Percentiles rank a stretch among this genome's conserved stretches.
These are phyloP conservation scores for Thalia dealbata DNA, from an alignment of 176 grass and related monocot genomes.

Conservation along the genomic window DNA sequence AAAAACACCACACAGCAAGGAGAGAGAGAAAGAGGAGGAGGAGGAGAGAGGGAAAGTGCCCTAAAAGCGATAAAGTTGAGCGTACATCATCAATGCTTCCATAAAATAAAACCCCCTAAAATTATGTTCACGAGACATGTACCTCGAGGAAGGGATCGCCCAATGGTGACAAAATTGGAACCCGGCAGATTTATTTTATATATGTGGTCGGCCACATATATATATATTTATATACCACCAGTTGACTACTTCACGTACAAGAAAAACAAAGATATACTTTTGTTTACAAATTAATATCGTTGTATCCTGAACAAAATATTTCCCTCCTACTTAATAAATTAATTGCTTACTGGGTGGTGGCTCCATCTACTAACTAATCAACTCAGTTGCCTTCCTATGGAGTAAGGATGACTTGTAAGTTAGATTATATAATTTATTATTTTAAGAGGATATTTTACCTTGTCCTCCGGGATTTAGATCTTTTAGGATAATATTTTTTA, in stretches of 20 bases:
- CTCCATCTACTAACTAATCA: no score
- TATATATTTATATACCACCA: no score
- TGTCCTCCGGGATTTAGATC: neutral
- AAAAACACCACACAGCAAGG: no score
- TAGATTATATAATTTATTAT: neutral
- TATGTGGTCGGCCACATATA: neutral
- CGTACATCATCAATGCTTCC: neutral
- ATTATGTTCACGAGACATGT: neutral
- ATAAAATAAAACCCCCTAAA: neutral
- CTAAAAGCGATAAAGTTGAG: neutral
- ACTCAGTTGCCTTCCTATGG: neutral
- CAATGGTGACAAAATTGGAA: conserved; percentile 1
- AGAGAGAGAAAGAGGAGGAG: neutral
- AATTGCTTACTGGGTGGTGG: no score
- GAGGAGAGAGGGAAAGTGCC: neutral
- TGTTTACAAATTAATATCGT: no score
- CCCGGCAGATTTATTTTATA: neutral
- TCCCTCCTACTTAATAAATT: no score
- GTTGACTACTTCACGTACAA: conserved; percentile 28
- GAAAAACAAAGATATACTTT: conserved; percentile 24
- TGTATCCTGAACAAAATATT: neutral
- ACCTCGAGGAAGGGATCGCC: neutral
- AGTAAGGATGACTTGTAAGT: neutral
- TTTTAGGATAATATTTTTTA: no score
- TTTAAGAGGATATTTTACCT: neutral